A percentile compares a stretch with the other conserved stretches of the same genome.
Evolutionary conservation across 345 rosid species (phyloP).

Genomic region (Moricandia moricandioides): DNA sequence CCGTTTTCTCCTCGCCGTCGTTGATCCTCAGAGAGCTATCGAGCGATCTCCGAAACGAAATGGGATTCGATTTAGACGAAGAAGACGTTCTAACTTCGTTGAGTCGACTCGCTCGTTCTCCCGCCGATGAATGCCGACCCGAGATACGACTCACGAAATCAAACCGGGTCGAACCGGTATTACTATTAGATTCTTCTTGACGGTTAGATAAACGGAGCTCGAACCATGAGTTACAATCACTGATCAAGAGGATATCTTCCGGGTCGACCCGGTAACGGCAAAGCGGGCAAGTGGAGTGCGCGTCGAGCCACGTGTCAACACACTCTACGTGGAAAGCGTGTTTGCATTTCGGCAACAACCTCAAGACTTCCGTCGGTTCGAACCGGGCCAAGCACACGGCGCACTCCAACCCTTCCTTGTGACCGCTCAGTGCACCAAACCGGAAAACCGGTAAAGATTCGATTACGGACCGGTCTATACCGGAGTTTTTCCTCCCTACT

Average conservation of each 20-base stretch:
- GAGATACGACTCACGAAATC: slow-evolving; percentile 44
- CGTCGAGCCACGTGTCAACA: slow-evolving; percentile 95
- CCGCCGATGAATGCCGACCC: slow-evolving; percentile 77
- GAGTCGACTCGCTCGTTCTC: slow-evolving; percentile 37
- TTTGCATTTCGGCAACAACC: slow-evolving; percentile 78
- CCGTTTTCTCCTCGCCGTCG: slow-evolving; percentile 20
- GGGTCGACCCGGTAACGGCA: slow-evolving; percentile 91
- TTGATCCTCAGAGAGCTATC: slow-evolving; percentile 44
- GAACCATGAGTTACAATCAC: slow-evolving; percentile 36
- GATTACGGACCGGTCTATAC: slow-evolving; percentile 65
- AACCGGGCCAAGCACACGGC: slow-evolving; percentile 73
- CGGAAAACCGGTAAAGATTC: slow-evolving; percentile 84
- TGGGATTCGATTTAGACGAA: slow-evolving; percentile 13
- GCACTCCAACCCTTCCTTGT: slow-evolving; percentile 80
- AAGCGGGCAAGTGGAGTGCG: slow-evolving; percentile 91
- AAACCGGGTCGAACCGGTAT: slow-evolving; percentile 11
- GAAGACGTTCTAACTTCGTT: slow-evolving; percentile 1
- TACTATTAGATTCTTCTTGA: slow-evolving; percentile 14
- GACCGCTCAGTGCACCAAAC: slow-evolving; percentile 67
- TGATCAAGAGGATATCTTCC: slow-evolving; percentile 69
- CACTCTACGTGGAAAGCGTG: slow-evolving; percentile 96
- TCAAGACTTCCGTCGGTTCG: slow-evolving; percentile 55
- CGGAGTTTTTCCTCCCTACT: slow-evolving; percentile 58
- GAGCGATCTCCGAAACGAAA: slow-evolving; percentile 50
- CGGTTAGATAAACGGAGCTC: slow-evolving; percentile 24